Evolutionary conservation across 1,284 basidiomycete species (phyloP).

Genomic region (Trichosporon sp.): DNA sequence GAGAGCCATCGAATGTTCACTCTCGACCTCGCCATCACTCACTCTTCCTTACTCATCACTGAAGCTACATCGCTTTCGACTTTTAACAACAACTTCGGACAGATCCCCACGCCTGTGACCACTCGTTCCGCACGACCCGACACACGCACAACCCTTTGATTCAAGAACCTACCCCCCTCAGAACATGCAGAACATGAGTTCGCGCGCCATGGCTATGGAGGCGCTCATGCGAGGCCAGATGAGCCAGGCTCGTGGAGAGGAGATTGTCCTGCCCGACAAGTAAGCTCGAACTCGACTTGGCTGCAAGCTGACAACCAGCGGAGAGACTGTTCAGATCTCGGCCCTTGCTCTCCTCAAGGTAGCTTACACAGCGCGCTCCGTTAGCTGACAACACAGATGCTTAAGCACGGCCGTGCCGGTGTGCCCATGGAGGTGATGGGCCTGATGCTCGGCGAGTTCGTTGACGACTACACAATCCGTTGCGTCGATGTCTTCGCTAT

Average conservation of each 20-base stretch:
- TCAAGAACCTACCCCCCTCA: neutral
- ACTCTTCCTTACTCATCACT: neutral
- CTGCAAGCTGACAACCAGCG: constrained; percentile 60
- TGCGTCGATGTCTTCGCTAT: constrained; percentile 99
- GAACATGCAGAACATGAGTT: constrained; percentile 18
- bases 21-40: neutral
- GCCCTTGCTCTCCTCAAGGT: constrained; percentile 91
- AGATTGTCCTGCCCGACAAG: constrained; percentile 56
- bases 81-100: neutral
- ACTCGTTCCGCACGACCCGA: neutral
- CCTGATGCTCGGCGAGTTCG: constrained; percentile 97
- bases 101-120: neutral
- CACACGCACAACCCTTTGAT: neutral
- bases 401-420: constrained; percentile 97
- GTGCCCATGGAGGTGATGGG: constrained; percentile 99
- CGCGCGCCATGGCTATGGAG: constrained; percentile 21
- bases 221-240: constrained; percentile 30
- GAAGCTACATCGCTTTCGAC: neutral
- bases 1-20: neutral
- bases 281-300: constrained; percentile 35
- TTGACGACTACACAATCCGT: constrained; percentile 92
- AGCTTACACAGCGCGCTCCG: neutral
- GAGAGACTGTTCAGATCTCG: constrained; percentile 89
- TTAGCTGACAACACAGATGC: constrained; percentile 69
- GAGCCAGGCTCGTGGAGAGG: constrained; percentile 34